phyloP scores from a whole-genome alignment of 768 basidiomycete genomes.

The Russula sp. region DNA sequence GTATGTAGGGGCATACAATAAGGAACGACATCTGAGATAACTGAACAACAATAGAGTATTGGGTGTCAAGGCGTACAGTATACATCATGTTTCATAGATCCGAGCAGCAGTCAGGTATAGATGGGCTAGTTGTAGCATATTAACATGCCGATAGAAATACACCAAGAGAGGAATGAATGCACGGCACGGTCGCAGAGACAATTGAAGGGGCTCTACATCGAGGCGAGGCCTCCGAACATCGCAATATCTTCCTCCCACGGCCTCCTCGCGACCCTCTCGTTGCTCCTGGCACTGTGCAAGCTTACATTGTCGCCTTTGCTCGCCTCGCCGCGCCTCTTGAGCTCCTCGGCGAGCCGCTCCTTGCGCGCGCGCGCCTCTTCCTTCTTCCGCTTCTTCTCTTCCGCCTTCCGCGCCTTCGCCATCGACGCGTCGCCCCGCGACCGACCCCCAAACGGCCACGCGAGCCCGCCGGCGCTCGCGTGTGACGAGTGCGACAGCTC shows the following conservation, averaged over 20 bases:
- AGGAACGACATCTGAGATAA: neutral
- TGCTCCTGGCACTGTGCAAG: neutral
- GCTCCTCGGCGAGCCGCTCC: slow-evolving; percentile 41
- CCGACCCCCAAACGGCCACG: slow-evolving; percentile 8
- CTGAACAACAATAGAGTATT: neutral
- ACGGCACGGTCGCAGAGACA: neutral
- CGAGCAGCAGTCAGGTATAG: neutral
- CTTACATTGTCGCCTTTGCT: slow-evolving; percentile 14
- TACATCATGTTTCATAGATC: neutral
- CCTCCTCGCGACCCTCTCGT: neutral
- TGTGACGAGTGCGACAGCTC: too few species aligned
- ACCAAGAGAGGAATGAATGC: neutral
- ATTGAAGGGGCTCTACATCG: neutral
- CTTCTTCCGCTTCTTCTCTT: slow-evolving; percentile 41
- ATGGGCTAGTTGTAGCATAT: neutral
- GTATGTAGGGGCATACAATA: neutral
- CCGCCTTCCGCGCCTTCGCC: slow-evolving; percentile 27
- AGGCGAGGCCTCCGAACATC: slow-evolving; percentile 22
- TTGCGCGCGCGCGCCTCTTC: slow-evolving; percentile 36
- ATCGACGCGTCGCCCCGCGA: neutral
- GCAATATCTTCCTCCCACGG: slow-evolving; percentile 23
- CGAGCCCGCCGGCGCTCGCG: neutral
- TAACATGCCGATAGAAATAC: neutral
- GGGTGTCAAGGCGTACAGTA: neutral
- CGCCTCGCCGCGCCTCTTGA: slow-evolving; percentile 36